Evolutionary conservation across 2,329 filamentous ascomycete species (phyloP), one percentile per base, ranked within the genome.

Genomic region (Pestalotiopsis sp.): DNA sequence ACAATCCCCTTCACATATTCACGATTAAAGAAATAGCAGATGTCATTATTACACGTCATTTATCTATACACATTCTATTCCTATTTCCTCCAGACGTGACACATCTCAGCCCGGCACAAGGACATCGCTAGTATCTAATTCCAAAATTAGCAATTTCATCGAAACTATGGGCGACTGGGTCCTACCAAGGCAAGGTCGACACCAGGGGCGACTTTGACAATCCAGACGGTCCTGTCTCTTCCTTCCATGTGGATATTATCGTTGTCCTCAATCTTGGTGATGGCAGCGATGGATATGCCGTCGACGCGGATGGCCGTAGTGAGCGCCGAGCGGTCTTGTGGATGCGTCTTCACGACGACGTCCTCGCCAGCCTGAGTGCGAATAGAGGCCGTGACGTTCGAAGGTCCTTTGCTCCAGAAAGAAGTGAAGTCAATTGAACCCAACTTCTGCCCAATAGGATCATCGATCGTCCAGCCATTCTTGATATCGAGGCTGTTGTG

Each of bases 401-500:
- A 68, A 39, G 69, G 71, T 10, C 64, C 57, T 6, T 57, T 65
- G 5, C 66, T 69, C 24, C 69, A 9, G 14, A 68, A 66, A 11
- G 38, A 44, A 26, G 68, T 64, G 44, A 71, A 69, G 9, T 63
- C 67, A 22, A 72, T 48, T 7, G 70, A 69, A 39, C 65, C 62
- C 11, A 72, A 20, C 64, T 69, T 64, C 26, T 39, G 39, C 22
- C 66, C 69, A 6, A 66, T 58, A n/a, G 63, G 38, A 22, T 52
- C 64, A 4, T 72, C 71, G 10, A 70, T 44, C 0, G 69, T 26
- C 70, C 71, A 72, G 30, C 69, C 48, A 26, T 71, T 72, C 62
- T 71, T 72, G 58, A 70, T 22, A 57, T 70, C 69, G 3, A 70
- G 20, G 60, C 39, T 70, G 20, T 67, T 52, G 44, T 72, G 70